These are phyloP conservation scores for Haemoproteus tartakovskyi DNA, from an alignment of 169 alveolate genomes.

Conservation along the genomic window DNA sequence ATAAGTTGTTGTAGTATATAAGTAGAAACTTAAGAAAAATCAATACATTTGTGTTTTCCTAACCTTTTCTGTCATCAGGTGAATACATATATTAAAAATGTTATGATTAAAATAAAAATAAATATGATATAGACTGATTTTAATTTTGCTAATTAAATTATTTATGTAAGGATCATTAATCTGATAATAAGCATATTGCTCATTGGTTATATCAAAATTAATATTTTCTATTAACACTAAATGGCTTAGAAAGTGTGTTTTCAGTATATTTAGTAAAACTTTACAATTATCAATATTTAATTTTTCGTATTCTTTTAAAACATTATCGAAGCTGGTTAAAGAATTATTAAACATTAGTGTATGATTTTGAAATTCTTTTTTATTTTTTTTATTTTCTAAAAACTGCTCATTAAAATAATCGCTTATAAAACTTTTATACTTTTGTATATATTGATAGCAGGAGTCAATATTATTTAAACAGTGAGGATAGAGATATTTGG, in stretches of 20 bases:
- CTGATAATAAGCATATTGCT: constrained; percentile 47
- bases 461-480: constrained; percentile 55
- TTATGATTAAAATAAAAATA: constrained; percentile 29
- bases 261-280: constrained; percentile 23
- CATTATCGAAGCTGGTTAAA: constrained; percentile 32
- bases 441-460: constrained; percentile 47
- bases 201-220: constrained; percentile 42
- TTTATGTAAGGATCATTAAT: constrained; percentile 54
- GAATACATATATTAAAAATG: constrained; percentile 9
- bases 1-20: too few species aligned
- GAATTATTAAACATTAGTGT: constrained; percentile 46
- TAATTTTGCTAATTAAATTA: constrained; percentile 17
- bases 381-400: constrained; percentile 11
- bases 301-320: constrained; percentile 40
- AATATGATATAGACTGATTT: constrained; percentile 16
- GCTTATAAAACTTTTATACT: constrained; percentile 14
- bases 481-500: constrained; percentile 53
- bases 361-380: constrained; percentile 21
- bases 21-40: too few species aligned
- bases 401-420: constrained; percentile 27
- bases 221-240: constrained; percentile 33
- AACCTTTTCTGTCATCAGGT: constrained; percentile 57
- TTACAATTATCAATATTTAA: constrained; percentile 40
- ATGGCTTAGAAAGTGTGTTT: constrained; percentile 40
- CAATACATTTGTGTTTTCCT: not conserved